phyloP scores from a whole-genome alignment of 192 early-diverging fungal species.

The Martensiomyces pterosporus region DNA sequence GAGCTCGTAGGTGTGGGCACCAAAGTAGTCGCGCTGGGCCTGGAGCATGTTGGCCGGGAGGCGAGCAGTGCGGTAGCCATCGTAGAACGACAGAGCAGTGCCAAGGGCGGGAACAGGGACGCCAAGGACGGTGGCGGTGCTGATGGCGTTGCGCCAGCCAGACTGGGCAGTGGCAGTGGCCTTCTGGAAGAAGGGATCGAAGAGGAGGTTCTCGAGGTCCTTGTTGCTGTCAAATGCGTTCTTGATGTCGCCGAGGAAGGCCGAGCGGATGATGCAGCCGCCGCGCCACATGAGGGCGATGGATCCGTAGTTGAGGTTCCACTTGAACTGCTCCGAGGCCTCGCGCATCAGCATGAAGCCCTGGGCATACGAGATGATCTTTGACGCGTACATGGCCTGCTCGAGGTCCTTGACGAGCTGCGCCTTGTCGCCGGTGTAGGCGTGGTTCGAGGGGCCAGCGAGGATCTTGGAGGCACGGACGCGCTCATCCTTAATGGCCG shows the following conservation, averaged over 20 bases:
- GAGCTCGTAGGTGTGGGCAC: constrained; percentile 94
- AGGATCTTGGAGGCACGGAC: constrained; percentile 84
- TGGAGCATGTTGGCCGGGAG: constrained; percentile 96
- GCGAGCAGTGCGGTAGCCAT: constrained; percentile 87
- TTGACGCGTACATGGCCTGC: constrained; percentile 93
- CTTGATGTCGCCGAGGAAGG: constrained; percentile 97
- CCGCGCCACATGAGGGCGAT: constrained; percentile 99
- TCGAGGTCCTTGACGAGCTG: constrained; percentile 85
- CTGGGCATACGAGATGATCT: constrained; percentile 98
- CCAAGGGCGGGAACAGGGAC: constrained; percentile 87
- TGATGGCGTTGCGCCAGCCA: constrained; percentile 84
- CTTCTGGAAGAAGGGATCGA: constrained; percentile 96
- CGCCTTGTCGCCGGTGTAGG: constrained; percentile 83
- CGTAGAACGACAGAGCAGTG: constrained; percentile 94
- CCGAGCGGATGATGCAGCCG: constrained; percentile 97
- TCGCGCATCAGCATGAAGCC: constrained; percentile 98
- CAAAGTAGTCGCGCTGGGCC: constrained; percentile 99
- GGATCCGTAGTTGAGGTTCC: constrained; percentile 96
- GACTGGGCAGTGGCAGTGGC: constrained; percentile 79
- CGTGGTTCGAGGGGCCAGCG: constrained; percentile 59
- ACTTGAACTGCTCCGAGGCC: constrained; percentile 84
- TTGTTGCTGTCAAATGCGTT: constrained; percentile 87
- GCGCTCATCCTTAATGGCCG: constrained; percentile 95
- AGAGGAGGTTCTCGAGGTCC: constrained; percentile 82
- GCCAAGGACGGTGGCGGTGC: constrained; percentile 74